A percentile compares a stretch with the other conserved stretches of the same genome.
Conservation (phyloP, 176 grass and related monocot species). For the Cymbopogon citratus region DNA sequence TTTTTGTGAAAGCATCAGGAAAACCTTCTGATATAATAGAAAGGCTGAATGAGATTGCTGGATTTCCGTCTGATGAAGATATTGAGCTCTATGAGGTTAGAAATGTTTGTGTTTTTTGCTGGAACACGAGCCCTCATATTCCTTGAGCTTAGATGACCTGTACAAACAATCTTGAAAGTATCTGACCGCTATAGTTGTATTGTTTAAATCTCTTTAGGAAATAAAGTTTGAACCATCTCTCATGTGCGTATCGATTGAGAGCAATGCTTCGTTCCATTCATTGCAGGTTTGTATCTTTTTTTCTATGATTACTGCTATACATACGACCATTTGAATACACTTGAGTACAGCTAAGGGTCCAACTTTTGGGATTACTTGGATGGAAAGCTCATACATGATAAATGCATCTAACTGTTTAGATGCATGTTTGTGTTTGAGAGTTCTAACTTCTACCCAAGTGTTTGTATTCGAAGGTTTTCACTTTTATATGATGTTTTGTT, state of each 20-base stretch:
- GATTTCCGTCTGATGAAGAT: constrained; percentile 72
- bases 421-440: neutral
- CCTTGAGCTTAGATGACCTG: neutral
- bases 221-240: constrained; percentile 74
- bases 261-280: constrained; percentile 35
- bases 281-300: constrained; percentile 46
- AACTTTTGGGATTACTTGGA: neutral
- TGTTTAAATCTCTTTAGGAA: constrained; percentile 47
- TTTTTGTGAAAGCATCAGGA: constrained; percentile 61
- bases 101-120: neutral
- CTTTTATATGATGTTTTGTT: neutral
- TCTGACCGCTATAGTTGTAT: neutral
- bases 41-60: constrained; percentile 76
- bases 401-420: neutral
- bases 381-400: neutral
- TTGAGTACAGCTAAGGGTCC: neutral
- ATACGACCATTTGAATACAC: neutral
- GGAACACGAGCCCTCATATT: neutral
- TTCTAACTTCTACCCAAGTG: neutral
- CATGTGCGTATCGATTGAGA: constrained; percentile 53
- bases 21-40: constrained; percentile 65
- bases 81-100: constrained; percentile 84
- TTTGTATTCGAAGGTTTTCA: neutral
- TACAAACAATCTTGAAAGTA: neutral
- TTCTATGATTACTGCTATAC: neutral